Percentiles rank a stretch among this genome's conserved stretches.
phyloP scores from a whole-genome alignment of 768 basidiomycete genomes.

The Mycena belliarum region DNA sequence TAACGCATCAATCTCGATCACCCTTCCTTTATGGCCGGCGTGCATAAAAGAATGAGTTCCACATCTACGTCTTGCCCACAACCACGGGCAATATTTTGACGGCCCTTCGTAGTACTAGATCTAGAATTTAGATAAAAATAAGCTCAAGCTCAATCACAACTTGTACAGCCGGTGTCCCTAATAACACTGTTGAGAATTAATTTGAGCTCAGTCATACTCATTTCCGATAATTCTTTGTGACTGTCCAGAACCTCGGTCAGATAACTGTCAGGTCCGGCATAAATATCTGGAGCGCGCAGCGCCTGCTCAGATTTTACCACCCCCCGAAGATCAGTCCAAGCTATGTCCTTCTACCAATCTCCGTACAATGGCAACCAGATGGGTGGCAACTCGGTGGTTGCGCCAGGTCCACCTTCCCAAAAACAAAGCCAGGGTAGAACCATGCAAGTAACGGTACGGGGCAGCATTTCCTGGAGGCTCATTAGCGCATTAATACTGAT shows the following conservation, averaged over 20 bases:
- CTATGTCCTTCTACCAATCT: conserved; percentile 6
- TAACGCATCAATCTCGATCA: background rate
- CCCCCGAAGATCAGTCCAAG: background rate
- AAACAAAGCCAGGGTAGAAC: background rate
- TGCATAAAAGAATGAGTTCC: no score
- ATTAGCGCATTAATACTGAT: background rate
- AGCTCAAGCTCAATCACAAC: background rate
- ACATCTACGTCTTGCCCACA: no score
- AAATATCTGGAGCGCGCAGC: conserved; percentile 1
- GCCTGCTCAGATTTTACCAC: background rate
- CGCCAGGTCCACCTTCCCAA: background rate
- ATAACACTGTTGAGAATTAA: no score
- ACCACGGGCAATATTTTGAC: no score
- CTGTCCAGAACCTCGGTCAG: background rate
- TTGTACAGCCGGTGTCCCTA: background rate
- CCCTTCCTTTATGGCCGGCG: background rate
- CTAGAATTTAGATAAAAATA: background rate
- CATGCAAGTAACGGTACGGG: conserved; percentile 9
- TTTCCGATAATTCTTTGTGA: conserved; percentile 3
- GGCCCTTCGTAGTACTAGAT: no score
- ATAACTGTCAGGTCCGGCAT: no score
- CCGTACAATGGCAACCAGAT: no score
- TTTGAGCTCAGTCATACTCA: background rate
- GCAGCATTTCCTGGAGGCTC: background rate
- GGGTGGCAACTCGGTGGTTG: background rate